A percentile compares a stretch with the other conserved stretches of the same genome.
Conservation (phyloP, 148 eudicot genomes). For the Rhododendron kiyosumense region DNA sequence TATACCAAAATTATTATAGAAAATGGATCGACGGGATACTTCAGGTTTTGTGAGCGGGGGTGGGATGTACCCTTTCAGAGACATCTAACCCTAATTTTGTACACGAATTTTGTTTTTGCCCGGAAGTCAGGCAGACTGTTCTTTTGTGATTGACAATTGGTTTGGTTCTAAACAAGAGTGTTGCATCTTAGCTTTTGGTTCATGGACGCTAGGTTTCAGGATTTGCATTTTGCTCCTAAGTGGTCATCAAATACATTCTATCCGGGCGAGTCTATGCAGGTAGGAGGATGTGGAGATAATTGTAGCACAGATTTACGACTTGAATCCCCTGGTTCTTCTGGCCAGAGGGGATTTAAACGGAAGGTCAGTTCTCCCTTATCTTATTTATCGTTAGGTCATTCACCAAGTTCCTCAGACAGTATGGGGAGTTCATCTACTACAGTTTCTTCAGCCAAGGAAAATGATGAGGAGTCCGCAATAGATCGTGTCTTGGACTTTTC, state of each 20-base stretch:
- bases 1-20: constrained; percentile 7
- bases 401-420: constrained; percentile 87
- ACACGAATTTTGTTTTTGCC: constrained; percentile 40
- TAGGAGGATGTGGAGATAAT: constrained; percentile 32
- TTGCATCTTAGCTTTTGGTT: constrained; percentile 29
- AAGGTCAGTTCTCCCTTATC: constrained; percentile 37
- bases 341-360: constrained; percentile 61
- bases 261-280: constrained; percentile 44
- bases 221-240: constrained; percentile 38
- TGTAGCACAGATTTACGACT: constrained; percentile 54
- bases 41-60: constrained; percentile 99
- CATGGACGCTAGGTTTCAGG: constrained; percentile 57
- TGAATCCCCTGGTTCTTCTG: constrained; percentile 39
- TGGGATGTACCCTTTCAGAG: constrained; percentile 33
- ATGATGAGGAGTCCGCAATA: constrained; percentile 75
- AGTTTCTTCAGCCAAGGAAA: constrained; percentile 77
- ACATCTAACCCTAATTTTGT: constrained; percentile 47
- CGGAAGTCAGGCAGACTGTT: constrained; percentile 76
- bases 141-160: constrained; percentile 36
- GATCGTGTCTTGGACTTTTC: constrained; percentile 80
- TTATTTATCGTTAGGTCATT: constrained; percentile 46
- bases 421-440: constrained; percentile 82
- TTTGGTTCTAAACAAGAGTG: constrained; percentile 32
- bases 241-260: constrained; percentile 33
- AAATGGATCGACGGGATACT: constrained; percentile 95